Evolutionary conservation across 2,329 filamentous ascomycete species (phyloP).

Genomic region (Ramularia collo-cygni): DNA sequence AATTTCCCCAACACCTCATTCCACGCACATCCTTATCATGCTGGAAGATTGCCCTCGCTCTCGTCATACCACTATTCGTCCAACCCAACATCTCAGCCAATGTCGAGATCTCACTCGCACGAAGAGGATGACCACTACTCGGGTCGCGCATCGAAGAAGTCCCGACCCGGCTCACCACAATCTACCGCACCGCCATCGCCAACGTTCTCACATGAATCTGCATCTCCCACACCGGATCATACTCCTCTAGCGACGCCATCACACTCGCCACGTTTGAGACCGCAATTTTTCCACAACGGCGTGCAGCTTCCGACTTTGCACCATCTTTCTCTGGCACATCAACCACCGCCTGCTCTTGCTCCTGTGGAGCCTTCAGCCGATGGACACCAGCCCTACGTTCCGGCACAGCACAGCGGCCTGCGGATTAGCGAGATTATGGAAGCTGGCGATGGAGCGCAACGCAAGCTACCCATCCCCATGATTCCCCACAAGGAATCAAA

Average conservation of each 20-base stretch:
- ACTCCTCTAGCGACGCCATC: slow-evolving; percentile 97
- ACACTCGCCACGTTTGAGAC: slow-evolving; percentile 84
- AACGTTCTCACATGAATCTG: slow-evolving; percentile 91
- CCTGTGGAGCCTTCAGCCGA: slow-evolving; percentile 64
- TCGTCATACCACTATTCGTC: slow-evolving; percentile 63
- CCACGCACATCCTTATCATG: slow-evolving; percentile 44
- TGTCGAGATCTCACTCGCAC: slow-evolving; percentile 82
- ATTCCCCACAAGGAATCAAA: slow-evolving; percentile 48
- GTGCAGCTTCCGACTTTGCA: slow-evolving; percentile 84
- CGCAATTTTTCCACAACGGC: slow-evolving; percentile 59
- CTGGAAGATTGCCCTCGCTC: slow-evolving; percentile 64
- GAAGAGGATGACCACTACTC: slow-evolving; percentile 75
- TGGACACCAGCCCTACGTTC: slow-evolving; percentile 52
- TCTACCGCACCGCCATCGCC: slow-evolving; percentile 94
- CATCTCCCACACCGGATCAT: slow-evolving; percentile 92
- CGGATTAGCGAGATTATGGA: slow-evolving; percentile 91
- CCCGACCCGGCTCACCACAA: slow-evolving; percentile 86
- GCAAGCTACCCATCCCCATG: slow-evolving; percentile 86
- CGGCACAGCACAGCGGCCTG: slow-evolving; percentile 57
- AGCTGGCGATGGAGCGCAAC: slow-evolving; percentile 74
- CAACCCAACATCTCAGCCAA: slow-evolving; percentile 56
- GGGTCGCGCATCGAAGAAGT: slow-evolving; percentile 75
- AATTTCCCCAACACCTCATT: slow-evolving; percentile 33
- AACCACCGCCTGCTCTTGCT: slow-evolving; percentile 53
- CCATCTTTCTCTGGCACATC: slow-evolving; percentile 58